A percentile compares a stretch with the other conserved stretches of the same genome.
Conservation (phyloP, 1,284 basidiomycete genomes). For the Pseudozyma sp. region DNA sequence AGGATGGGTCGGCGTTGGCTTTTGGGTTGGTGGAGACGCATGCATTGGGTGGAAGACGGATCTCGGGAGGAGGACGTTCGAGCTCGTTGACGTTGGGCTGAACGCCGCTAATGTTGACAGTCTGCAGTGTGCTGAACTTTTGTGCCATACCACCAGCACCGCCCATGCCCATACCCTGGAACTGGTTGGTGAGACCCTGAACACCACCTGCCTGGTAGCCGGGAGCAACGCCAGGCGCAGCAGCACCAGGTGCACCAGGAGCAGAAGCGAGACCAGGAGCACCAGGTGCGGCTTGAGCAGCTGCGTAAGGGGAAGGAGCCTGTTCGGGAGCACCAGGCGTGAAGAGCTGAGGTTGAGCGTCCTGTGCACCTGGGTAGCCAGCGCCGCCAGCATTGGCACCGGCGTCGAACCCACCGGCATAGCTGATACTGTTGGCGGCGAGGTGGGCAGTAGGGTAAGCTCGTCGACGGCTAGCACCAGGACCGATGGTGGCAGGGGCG, state of each 20-base stretch:
- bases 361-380: slow-evolving; percentile 39
- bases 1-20: slow-evolving; percentile 88
- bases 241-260: slow-evolving; percentile 19
- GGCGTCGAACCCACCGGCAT: slow-evolving; percentile 69
- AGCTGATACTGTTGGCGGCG: slow-evolving; percentile 68
- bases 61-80: slow-evolving; percentile 84
- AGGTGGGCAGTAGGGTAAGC: slow-evolving; percentile 70
- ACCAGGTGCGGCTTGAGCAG: slow-evolving; percentile 35
- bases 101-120: slow-evolving; percentile 60
- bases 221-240: slow-evolving; percentile 8
- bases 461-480: slow-evolving; percentile 70
- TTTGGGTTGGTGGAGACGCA: slow-evolving; percentile 83
- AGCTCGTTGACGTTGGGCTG: slow-evolving; percentile 84
- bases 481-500: slow-evolving; percentile 69
- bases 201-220: slow-evolving; percentile 68
- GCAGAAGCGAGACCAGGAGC: slow-evolving; percentile 37
- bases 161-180: slow-evolving; percentile 84
- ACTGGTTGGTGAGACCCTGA: slow-evolving; percentile 83
- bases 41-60: slow-evolving; percentile 84
- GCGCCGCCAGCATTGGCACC: slow-evolving; percentile 68
- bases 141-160: slow-evolving; percentile 65
- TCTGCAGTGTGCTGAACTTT: slow-evolving; percentile 54
- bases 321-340: slow-evolving; percentile 52
- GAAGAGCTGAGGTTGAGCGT: slow-evolving; percentile 49
- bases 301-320: slow-evolving; percentile 32